Percentiles rank a stretch among this genome's conserved stretches.
phyloP scores from a whole-genome alignment of 2,329 filamentous ascomycete species.

The Colletotrichum spaethianum region DNA sequence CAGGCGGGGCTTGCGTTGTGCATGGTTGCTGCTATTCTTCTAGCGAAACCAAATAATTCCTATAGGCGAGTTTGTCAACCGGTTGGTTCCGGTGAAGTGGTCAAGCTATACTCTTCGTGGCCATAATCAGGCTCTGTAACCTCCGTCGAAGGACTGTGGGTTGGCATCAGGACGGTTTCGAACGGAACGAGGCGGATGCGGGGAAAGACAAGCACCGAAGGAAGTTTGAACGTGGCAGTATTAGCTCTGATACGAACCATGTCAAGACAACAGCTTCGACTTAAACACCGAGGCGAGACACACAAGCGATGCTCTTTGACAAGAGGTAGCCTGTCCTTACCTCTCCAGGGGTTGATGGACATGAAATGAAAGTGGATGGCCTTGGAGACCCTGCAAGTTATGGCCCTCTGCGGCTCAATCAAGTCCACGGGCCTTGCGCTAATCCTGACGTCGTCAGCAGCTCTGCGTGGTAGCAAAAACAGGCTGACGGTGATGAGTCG shows the following conservation, averaged over 20 bases:
- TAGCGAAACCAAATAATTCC: neutral
- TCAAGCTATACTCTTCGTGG: neutral
- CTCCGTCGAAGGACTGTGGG: neutral
- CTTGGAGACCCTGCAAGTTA: neutral
- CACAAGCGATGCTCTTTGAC: no score
- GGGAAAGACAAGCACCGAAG: neutral
- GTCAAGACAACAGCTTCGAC: neutral
- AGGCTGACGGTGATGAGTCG: neutral
- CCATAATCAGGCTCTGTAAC: neutral
- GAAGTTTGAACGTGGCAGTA: neutral
- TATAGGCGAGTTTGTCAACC: neutral
- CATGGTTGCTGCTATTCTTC: no score
- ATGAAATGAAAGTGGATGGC: neutral
- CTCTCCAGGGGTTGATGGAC: neutral
- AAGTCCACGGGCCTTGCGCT: constrained; percentile 1
- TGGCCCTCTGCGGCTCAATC: constrained; percentile 20
- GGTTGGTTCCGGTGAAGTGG: neutral
- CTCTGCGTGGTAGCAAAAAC: neutral
- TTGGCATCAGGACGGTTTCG: neutral
- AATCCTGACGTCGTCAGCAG: neutral
- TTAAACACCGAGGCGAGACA: neutral
- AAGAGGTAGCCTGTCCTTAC: neutral
- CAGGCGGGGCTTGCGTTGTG: neutral
- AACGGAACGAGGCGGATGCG: neutral
- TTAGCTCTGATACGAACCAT: neutral